phyloP scores from a whole-genome alignment of 2,329 filamentous ascomycete genomes.

The Fusarium hainanense region DNA sequence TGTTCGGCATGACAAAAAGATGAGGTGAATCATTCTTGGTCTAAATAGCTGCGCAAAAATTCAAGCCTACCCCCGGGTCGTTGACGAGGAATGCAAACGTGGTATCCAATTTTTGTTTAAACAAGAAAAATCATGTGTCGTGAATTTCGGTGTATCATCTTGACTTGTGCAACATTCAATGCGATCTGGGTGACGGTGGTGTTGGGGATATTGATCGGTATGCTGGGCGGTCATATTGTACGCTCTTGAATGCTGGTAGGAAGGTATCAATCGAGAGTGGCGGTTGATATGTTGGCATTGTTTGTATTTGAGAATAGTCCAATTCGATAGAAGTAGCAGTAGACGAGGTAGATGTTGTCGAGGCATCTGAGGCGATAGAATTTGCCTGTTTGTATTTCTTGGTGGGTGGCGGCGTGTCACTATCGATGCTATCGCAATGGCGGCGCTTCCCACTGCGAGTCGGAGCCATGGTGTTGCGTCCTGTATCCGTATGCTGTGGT shows the following conservation, averaged over 20 bases:
- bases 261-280: slow-evolving; percentile 33
- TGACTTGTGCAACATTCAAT: slow-evolving; percentile 20
- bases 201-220: slow-evolving; percentile 42
- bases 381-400: slow-evolving; percentile 45
- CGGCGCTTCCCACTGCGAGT: slow-evolving; percentile 39
- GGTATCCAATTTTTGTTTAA: slow-evolving; percentile 32
- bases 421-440: slow-evolving; percentile 35
- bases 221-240: slow-evolving; percentile 38
- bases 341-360: slow-evolving; percentile 35
- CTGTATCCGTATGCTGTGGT: slow-evolving; percentile 15
- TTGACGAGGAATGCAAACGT: slow-evolving; percentile 24
- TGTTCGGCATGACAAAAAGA: slow-evolving; percentile 21
- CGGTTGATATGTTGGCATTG: slow-evolving; percentile 12
- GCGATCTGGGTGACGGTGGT: slow-evolving; percentile 42
- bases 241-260: slow-evolving; percentile 38
- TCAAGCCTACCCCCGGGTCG: slow-evolving; percentile 23
- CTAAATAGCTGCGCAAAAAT: slow-evolving; percentile 21
- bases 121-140: slow-evolving; percentile 21
- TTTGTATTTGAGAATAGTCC: slow-evolving; percentile 19
- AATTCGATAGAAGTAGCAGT: slow-evolving; percentile 30
- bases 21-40: slow-evolving; percentile 26
- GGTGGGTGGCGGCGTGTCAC: slow-evolving; percentile 36
- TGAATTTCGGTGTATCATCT: slow-evolving; percentile 4
- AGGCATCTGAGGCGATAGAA: slow-evolving; percentile 41
- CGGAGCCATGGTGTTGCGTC: slow-evolving; percentile 31